These are phyloP conservation scores for Leucocoprinus sp. DNA, from an alignment of 768 basidiomycete species.

Conservation along the genomic window DNA sequence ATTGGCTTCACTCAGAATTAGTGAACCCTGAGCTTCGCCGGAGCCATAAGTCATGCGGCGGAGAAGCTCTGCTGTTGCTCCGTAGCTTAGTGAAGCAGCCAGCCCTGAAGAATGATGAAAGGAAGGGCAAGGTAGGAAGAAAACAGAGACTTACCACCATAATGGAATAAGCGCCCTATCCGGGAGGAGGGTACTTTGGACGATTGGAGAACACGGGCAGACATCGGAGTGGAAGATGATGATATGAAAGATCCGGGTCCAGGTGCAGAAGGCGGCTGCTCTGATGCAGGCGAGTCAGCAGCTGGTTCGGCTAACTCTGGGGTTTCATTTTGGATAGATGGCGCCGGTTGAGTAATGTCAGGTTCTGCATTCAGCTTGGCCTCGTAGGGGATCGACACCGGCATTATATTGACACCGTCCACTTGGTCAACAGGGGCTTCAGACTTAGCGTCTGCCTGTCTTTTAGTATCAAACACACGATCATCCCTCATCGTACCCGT, in stretches of 20 bases:
- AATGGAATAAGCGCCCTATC: slow-evolving; percentile 86
- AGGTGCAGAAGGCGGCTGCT: slow-evolving; percentile 8
- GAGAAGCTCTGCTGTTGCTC: slow-evolving; percentile 81
- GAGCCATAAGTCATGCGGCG: slow-evolving; percentile 49
- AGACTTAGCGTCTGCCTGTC: neutral
- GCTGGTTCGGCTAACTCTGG: neutral
- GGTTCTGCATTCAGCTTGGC: too few relatives aligned
- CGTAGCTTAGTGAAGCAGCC: slow-evolving; percentile 81
- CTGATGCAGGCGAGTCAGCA: neutral
- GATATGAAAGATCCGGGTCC: slow-evolving; percentile 6
- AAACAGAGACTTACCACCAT: slow-evolving; percentile 55
- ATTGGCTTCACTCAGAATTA: slow-evolving; percentile 90
- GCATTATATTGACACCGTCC: too few relatives aligned
- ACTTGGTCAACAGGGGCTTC: too few relatives aligned
- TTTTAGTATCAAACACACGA: neutral
- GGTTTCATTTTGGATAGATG: too few relatives aligned
- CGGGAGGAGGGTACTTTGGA: slow-evolving; percentile 89
- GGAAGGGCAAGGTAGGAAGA: neutral
- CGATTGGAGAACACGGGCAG: slow-evolving; percentile 48
- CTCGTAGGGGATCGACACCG: too few relatives aligned
- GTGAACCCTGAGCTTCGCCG: slow-evolving; percentile 30
- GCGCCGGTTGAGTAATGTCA: too few relatives aligned
- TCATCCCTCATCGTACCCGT: neutral
- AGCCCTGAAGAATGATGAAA: slow-evolving; percentile 47
- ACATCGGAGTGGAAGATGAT: neutral